These are phyloP conservation scores for Gnaphalium uliginosum DNA, from an alignment of 129 eudicot species.

Conservation along the genomic window DNA sequence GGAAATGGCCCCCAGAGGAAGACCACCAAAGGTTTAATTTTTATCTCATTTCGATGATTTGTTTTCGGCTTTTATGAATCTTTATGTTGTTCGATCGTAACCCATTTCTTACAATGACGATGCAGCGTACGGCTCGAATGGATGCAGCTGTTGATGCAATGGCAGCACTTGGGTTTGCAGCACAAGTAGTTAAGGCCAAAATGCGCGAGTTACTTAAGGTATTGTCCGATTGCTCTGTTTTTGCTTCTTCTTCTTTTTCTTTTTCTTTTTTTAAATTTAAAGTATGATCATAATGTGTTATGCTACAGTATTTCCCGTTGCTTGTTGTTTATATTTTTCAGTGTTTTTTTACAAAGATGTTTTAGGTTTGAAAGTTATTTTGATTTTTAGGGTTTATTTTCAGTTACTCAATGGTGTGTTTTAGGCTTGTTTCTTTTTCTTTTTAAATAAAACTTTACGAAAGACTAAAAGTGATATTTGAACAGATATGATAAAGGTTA, in stretches of 20 bases:
- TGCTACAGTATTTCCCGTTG: background rate
- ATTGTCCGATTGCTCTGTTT: slow-evolving; percentile 11
- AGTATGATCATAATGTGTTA: background rate
- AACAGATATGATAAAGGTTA: no score
- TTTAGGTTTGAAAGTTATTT: background rate
- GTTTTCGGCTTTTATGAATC: background rate
- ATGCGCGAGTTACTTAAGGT: slow-evolving; percentile 46
- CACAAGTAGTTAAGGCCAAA: slow-evolving; percentile 18
- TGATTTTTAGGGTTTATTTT: background rate
- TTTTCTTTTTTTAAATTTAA: background rate
- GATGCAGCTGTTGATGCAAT: slow-evolving; percentile 65
- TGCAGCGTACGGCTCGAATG: slow-evolving; percentile 42
- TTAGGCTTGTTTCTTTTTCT: background rate
- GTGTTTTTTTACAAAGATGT: background rate
- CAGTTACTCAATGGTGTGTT: background rate
- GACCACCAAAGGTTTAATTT: slow-evolving; percentile 16
- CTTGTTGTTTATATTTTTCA: background rate
- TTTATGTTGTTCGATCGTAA: background rate
- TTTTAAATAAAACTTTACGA: background rate
- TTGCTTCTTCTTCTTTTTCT: background rate
- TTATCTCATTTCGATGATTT: background rate
- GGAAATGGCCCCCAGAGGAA: slow-evolving; percentile 30
- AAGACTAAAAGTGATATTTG: background rate
- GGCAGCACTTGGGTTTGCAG: slow-evolving; percentile 43
- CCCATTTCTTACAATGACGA: slow-evolving; percentile 14